phyloP scores from a whole-genome alignment of 192 early-diverging fungal species.

The Cladochytrium replicatum region DNA sequence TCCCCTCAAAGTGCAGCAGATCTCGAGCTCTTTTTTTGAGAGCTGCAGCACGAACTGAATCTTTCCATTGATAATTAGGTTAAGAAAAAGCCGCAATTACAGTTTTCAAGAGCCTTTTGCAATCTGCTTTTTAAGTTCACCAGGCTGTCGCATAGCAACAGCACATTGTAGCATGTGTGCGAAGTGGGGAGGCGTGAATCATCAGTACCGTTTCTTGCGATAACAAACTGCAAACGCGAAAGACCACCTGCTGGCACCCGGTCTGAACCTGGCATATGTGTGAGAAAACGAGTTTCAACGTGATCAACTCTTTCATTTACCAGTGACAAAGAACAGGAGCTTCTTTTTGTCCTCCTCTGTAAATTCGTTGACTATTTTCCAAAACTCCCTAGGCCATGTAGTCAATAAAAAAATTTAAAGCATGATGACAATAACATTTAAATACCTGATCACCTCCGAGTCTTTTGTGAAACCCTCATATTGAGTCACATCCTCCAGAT shows the following conservation, averaged over 20 bases:
- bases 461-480: slow-evolving; percentile 75
- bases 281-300: not conserved
- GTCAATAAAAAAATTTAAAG: not conserved
- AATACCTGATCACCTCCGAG: slow-evolving; percentile 50
- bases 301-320: not conserved
- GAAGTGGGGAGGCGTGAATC: slow-evolving; percentile 72
- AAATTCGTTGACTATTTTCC: slow-evolving; percentile 77
- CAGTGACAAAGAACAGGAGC: slow-evolving; percentile 81
- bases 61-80: slow-evolving; percentile 16
- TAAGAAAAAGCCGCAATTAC: slow-evolving; percentile 37
- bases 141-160: slow-evolving; percentile 71
- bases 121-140: slow-evolving; percentile 70
- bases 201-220: slow-evolving; percentile 10
- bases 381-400: slow-evolving; percentile 51
- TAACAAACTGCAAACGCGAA: slow-evolving; percentile 70
- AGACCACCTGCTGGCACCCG: slow-evolving; percentile 82
- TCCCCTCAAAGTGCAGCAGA: too few species aligned
- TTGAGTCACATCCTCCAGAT: slow-evolving; percentile 61
- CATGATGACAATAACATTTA: not conserved
- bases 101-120: slow-evolving; percentile 66
- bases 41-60: too few species aligned
- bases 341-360: slow-evolving; percentile 73
- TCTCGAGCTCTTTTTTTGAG: too few species aligned
- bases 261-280: slow-evolving; percentile 55
- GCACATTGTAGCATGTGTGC: slow-evolving; percentile 88